Conservation (phyloP, 169 alveolate genomes). For the Plasmodium berghei region DNA sequence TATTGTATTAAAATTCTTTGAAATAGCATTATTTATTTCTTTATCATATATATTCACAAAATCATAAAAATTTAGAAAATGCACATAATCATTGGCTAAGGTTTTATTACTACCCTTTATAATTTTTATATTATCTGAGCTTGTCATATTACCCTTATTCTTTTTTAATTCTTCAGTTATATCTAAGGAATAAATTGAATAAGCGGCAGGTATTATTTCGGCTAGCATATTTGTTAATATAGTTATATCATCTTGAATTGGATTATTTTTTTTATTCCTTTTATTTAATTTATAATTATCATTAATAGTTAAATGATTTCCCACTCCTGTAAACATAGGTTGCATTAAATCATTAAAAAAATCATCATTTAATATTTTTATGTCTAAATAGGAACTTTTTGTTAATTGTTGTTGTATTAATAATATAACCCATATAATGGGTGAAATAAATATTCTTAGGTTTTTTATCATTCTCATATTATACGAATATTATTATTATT, state of each 20-base stretch:
- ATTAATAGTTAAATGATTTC: constrained; percentile 50
- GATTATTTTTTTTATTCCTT: constrained; percentile 46
- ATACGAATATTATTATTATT: background rate
- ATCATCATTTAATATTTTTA: constrained; percentile 27
- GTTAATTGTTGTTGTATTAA: constrained; percentile 16
- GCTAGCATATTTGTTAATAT: constrained; percentile 61
- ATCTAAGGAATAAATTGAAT: constrained; percentile 38
- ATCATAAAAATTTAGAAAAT: constrained; percentile 29
- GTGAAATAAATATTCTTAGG: constrained; percentile 12
- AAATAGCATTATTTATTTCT: constrained; percentile 37
- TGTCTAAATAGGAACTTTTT: constrained; percentile 15
- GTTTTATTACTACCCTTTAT: too few species aligned
- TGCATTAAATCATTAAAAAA: constrained; percentile 32
- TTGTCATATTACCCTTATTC: constrained; percentile 9
- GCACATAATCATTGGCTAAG: too few species aligned
- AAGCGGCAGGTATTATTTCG: constrained; percentile 49
- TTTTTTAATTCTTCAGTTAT: constrained; percentile 15
- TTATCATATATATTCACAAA: constrained; percentile 52
- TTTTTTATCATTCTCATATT: constrained; percentile 22
- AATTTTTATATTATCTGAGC: too few species aligned
- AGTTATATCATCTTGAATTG: constrained; percentile 33
- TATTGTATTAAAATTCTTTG: constrained; percentile 30
- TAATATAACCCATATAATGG: constrained; percentile 20
- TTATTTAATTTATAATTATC: constrained; percentile 49
- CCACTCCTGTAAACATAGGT: constrained; percentile 37